Conservation (phyloP, 305 asterid species). For the Fraxinus ornus region DNA sequence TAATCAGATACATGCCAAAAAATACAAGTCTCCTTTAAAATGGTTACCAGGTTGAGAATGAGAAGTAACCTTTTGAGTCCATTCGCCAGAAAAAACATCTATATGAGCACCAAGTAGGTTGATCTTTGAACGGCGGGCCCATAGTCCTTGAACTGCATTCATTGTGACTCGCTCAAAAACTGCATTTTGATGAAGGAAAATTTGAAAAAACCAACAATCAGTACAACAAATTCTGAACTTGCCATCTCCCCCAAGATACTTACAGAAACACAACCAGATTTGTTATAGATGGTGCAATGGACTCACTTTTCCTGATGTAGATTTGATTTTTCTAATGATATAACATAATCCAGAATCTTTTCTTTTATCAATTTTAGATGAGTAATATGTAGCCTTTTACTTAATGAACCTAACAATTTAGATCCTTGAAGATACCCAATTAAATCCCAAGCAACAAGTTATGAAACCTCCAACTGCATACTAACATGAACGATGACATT, state of each 20-base stretch:
- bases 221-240: not conserved
- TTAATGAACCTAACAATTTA: not conserved
- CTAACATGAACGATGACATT: not conserved
- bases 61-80: constrained; percentile 88
- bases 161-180: constrained; percentile 93
- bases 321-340: not conserved
- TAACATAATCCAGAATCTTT: not conserved
- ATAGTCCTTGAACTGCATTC: constrained; percentile 92
- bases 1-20: constrained; percentile 1
- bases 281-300: not conserved
- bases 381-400: not conserved
- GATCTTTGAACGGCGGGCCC: constrained; percentile 98
- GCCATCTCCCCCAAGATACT: not conserved
- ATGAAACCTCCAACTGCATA: not conserved
- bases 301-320: not conserved
- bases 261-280: not conserved
- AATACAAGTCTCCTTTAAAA: constrained; percentile 17
- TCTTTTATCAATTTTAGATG: not conserved
- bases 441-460: not conserved
- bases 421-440: not conserved
- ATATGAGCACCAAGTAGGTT: constrained; percentile 98
- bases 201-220: constrained; percentile 21
- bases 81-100: constrained; percentile 96
- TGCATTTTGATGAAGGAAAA: constrained; percentile 39
- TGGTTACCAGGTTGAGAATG: constrained; percentile 23